Base-by-base conservation (phyloP, 176 grass and related monocot species). In the Calamus simplicifolius region DNA sequence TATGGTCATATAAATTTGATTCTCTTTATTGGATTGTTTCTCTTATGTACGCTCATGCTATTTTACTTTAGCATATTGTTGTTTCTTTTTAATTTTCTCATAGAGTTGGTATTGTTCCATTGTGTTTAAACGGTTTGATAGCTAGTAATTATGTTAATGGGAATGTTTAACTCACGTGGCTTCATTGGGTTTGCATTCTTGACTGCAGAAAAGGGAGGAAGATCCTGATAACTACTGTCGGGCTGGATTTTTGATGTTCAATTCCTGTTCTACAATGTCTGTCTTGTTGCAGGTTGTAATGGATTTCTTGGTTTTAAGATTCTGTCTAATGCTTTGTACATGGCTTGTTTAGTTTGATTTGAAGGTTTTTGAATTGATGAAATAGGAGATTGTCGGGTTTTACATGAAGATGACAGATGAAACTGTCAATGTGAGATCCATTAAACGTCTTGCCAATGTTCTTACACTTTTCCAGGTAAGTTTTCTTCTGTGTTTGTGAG, bases 371-470 rank as follows among this genome's bases (percentile, higher is more conserved):
- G 13, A 29, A 8, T 48, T 38, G 4, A 43, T 55, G 50, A 19
- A 69, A 56, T n/a, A 69, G 66, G 66, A 69, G 43, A 57, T 69
- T 25, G 4, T 48, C 5, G 29, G 4, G 5, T 69, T 69, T 69
- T 69, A 69, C 66, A 56, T 56, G 52, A 69, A 43, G 52, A 69
- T 69, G 66, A 18, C 25, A 21, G 10, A 21, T 57, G 66, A 48
- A 38, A 69, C 43, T 17, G 27, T 69, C 12, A 52, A 69, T 43
- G 30, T 19, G 23, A 69, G 66, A 56, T 25, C 26, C 29, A 48
- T 56, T 43, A 69, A 69, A 18, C 66, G 66, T 48, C 66, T 67
- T 48, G 54, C 13, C 3, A 69, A 69, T 57, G 53, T 69, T 69
- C 51, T 69, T 16, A 69, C 29, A 5, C 66, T 69, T 48, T 69